phyloP scores from a whole-genome alignment of 2,329 filamentous ascomycete genomes.

The Paramyrothecium sp. region DNA sequence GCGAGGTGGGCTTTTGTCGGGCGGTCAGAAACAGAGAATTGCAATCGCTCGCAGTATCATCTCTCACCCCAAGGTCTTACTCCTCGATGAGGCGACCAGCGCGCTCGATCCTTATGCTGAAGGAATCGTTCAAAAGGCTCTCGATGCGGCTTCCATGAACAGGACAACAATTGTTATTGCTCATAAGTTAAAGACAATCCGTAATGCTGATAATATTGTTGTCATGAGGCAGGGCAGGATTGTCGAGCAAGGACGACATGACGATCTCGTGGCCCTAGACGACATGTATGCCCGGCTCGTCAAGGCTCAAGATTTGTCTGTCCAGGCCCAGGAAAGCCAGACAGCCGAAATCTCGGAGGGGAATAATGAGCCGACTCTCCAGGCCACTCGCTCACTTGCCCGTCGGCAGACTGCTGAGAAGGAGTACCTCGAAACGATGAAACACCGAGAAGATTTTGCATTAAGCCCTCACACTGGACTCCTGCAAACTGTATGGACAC shows the following conservation, averaged over 20 bases:
- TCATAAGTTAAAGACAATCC: conserved; percentile 55
- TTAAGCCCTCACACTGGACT: background rate
- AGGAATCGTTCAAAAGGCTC: conserved; percentile 50
- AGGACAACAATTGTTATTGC: conserved; percentile 65
- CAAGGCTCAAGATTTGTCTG: conserved; percentile 29
- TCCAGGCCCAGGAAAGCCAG: background rate
- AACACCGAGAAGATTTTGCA: background rate
- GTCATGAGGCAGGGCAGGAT: conserved; percentile 57
- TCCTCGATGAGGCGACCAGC: conserved; percentile 66
- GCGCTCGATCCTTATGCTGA: conserved; percentile 43
- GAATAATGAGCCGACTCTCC: no score
- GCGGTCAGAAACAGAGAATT: conserved; percentile 65
- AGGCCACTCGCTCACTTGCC: no score
- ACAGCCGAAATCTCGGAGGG: background rate
- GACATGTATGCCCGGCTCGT: conserved; percentile 51
- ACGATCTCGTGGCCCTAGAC: conserved; percentile 46
- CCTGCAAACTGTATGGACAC: background rate
- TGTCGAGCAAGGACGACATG: conserved; percentile 53
- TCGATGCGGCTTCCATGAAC: conserved; percentile 49
- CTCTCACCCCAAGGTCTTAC: conserved; percentile 48
- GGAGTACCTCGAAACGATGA: background rate
- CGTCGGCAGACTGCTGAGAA: no score
- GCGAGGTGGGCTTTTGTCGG: conserved; percentile 59
- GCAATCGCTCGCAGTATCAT: conserved; percentile 52
- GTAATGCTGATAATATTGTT: conserved; percentile 61